phyloP scores from a whole-genome alignment of 2,329 filamentous ascomycete genomes.

The Colletotrichum euphorbiae region DNA sequence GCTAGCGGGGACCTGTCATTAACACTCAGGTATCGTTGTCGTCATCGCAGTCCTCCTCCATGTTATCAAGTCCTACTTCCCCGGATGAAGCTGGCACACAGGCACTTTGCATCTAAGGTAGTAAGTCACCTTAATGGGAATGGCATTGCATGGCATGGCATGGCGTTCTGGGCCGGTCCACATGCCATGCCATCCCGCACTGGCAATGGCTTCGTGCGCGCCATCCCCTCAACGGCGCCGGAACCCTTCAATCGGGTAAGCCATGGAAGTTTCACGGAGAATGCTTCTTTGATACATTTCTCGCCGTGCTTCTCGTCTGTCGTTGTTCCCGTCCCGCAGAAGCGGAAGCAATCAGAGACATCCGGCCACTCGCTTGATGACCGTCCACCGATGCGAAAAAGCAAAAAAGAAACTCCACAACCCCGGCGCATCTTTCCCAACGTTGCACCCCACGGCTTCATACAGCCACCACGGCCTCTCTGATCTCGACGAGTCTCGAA shows the following conservation, averaged over 20 bases:
- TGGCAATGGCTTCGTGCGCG: not conserved
- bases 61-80: constrained; percentile 28
- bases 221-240: constrained; percentile 17
- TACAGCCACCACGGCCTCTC: constrained; percentile 30
- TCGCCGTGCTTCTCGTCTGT: constrained; percentile 19
- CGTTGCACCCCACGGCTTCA: constrained; percentile 22
- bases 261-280: not conserved
- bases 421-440: constrained; percentile 17
- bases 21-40: not conserved
- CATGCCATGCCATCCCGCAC: not conserved
- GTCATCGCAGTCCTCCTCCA: constrained; percentile 17
- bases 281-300: not conserved
- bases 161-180: constrained; percentile 20
- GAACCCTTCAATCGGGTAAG: not conserved
- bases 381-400: constrained; percentile 8
- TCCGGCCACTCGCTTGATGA: constrained; percentile 23
- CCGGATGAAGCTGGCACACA: constrained; percentile 15
- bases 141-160: constrained; percentile 6
- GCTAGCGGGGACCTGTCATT: constrained; percentile 6
- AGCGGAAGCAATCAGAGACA: constrained; percentile 30
- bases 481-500: constrained; percentile 39
- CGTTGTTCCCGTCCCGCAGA: not conserved
- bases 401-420: constrained; percentile 12
- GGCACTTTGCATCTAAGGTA: constrained; percentile 14
- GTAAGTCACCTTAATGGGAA: constrained; percentile 14